Conservation (phyloP, 2,329 filamentous ascomycete genomes). For the Penicillium glabrum region DNA sequence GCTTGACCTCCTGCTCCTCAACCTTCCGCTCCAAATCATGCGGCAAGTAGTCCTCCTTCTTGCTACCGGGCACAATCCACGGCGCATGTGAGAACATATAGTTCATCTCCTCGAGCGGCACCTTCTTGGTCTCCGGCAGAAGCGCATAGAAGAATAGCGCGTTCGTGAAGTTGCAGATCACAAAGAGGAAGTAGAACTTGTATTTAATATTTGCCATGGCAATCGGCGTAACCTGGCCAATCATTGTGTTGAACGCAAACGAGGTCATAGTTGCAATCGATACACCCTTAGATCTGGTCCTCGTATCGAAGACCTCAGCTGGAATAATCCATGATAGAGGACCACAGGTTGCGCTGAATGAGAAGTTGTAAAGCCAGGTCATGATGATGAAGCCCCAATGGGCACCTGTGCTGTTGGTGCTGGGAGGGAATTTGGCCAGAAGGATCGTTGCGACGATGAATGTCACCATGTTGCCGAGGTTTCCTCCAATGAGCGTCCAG, state of each 20-base stretch:
- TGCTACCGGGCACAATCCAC: constrained; percentile 60
- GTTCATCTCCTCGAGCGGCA: constrained; percentile 68
- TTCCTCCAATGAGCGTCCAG: constrained; percentile 70
- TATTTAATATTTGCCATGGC: constrained; percentile 58
- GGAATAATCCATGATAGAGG: constrained; percentile 62
- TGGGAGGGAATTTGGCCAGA: constrained; percentile 62
- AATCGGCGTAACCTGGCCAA: constrained; percentile 66
- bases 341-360: constrained; percentile 69
- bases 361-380: constrained; percentile 81
- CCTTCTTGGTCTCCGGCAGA: constrained; percentile 64
- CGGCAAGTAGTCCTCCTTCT: constrained; percentile 53
- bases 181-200: constrained; percentile 61
- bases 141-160: constrained; percentile 67
- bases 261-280: constrained; percentile 71
- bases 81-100: constrained; percentile 66
- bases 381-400: constrained; percentile 65
- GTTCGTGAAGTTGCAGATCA: constrained; percentile 68
- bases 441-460: constrained; percentile 67
- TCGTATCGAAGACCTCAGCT: constrained; percentile 75
- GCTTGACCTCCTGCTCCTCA: constrained; percentile 58
- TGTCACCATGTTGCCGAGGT: constrained; percentile 67
- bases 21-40: constrained; percentile 62
- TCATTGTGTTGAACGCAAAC: constrained; percentile 77
- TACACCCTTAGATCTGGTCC: constrained; percentile 72
- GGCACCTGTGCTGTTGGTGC: constrained; percentile 39